Evolutionary conservation across 2,329 filamentous ascomycete genomes (phyloP), one percentile per base, ranked within the genome.

Genomic region (Neofusicoccum umdonicola): DNA sequence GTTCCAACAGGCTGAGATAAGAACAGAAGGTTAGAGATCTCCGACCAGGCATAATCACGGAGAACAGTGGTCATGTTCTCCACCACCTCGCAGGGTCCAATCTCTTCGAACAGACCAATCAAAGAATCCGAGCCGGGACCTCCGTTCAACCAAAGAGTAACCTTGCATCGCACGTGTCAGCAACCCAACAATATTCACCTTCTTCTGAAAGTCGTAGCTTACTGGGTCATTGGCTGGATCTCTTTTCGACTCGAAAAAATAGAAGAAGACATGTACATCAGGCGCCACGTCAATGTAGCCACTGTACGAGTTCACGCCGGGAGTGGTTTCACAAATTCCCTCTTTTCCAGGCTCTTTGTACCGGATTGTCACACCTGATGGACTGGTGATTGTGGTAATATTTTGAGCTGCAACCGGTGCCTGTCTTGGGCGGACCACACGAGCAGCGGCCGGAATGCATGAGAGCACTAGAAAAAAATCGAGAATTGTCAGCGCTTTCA

Each of bases 161-260:
- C 41, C 56, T 60, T 11, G 3, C 3, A 39, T 4, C 3, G 13
- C 27, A 31, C 6, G 4, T 7, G 27, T 31, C 4, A 31, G 27
- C 27, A 31, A 31, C 27, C 27, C 27, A 2, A 31, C 7, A 3
- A 31, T 31, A 5, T 31, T 7, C 27, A 31, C 6, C 1, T 31
- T 31, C 27, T 2, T 31, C 27, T 31, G 27, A 31, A 31, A 7
- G 27, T 31, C 27, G 6, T 31, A 0, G 82, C 77, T 76, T 3
- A 81, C 82, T 0, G 80, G 82, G 71, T 82, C 81, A 64, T 80
- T 82, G 35, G 82, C 72, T 0, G 79, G 80, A 65, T 81, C 77
- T 51, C 81, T 77, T 17, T 81, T 75, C 8, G 80, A 75, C 68
- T 82, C 80, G 61, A 83, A 83, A 67, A 81, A 82, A 78, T 79